These are phyloP conservation scores for Malus domestica DNA, from an alignment of 306 rosid species.

Conservation along the genomic window ASM211411v1 NC_041792.1:25549407-25549906, in stretches of 20 bases:
- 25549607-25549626: neutral
- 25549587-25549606: neutral
- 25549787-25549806: neutral
- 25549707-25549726: neutral
- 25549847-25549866: conserved; percentile 89
- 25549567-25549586: neutral
- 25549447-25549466: no score
- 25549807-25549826: conserved; percentile 59
- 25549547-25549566: neutral
- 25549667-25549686: neutral
- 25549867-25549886: conserved; percentile 58
- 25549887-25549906: conserved; percentile 64
- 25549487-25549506: no score
- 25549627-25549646: no score
- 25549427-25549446: no score
- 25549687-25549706: neutral
- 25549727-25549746: neutral
- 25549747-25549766: neutral
- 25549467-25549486: no score
- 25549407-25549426: no score
- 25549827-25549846: conserved; percentile 52
- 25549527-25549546: neutral
- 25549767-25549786: neutral
- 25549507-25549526: no score
- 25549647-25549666: no score